These are phyloP conservation scores for Amphirosellinia nigrospora DNA, from an alignment of 495 filamentous ascomycete species.

Conservation along the genomic window DNA sequence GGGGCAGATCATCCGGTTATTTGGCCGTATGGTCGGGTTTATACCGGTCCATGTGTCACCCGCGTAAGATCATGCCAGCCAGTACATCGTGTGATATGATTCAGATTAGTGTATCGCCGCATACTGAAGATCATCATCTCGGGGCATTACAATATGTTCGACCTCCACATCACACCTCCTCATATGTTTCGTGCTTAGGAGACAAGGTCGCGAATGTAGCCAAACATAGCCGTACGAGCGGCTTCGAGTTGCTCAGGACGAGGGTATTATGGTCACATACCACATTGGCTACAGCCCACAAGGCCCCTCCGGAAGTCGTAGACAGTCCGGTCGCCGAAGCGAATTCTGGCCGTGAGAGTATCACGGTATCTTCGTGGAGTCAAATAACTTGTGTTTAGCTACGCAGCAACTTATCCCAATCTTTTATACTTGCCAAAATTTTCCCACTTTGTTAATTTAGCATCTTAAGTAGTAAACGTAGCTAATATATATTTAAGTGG, in stretches of 20 bases:
- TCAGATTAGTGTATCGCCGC: conserved; percentile 89
- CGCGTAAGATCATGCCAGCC: too few relatives aligned
- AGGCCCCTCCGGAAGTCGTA: conserved; percentile 75
- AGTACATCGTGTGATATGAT: too few relatives aligned
- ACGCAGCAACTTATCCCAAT: too few relatives aligned
- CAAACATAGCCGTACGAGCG: conserved; percentile 79
- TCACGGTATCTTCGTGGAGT: too few relatives aligned
- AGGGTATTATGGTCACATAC: conserved; percentile 78
- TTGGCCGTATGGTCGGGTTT: too few relatives aligned
- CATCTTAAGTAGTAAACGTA: too few relatives aligned
- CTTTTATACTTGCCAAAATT: too few relatives aligned
- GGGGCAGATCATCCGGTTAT: too few relatives aligned
- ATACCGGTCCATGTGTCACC: too few relatives aligned
- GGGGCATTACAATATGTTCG: conserved; percentile 78
- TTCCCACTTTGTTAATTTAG: too few relatives aligned
- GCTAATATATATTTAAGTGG: too few relatives aligned
- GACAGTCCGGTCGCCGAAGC: conserved; percentile 73
- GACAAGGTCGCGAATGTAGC: conserved; percentile 77
- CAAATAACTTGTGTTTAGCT: too few relatives aligned
- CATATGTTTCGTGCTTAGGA: conserved; percentile 78
- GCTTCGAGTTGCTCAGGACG: conserved; percentile 66
- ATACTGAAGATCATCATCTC: conserved; percentile 73
- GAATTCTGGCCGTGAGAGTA: conserved; percentile 82
- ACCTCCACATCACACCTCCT: conserved; percentile 63
- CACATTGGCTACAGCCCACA: conserved; percentile 82